phyloP scores from a whole-genome alignment of 305 asterid species.

The Ajuga reptans region DNA sequence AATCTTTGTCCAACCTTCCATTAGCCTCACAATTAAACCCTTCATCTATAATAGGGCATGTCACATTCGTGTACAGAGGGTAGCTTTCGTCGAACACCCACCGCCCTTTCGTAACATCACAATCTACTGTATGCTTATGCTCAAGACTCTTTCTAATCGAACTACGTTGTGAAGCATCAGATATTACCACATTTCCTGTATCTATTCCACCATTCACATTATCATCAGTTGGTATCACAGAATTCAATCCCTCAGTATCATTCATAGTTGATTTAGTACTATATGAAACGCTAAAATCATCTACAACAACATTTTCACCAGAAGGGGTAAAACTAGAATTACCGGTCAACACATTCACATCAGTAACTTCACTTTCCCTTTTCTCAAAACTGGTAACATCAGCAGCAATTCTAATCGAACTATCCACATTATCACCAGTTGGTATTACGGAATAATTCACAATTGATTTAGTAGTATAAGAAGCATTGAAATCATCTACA shows the following conservation, averaged over 20 bases:
- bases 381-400: constrained; percentile 21
- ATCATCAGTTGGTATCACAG: no score
- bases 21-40: constrained; percentile 76
- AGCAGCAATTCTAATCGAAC: constrained; percentile 12
- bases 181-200: background rate
- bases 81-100: constrained; percentile 76
- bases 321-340: constrained; percentile 22
- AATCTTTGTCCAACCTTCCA: constrained; percentile 65
- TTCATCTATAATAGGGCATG: constrained; percentile 85
- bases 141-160: constrained; percentile 11
- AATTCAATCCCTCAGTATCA: background rate
- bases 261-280: constrained; percentile 8
- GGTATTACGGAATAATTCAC: background rate
- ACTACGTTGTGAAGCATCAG: background rate
- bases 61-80: constrained; percentile 58
- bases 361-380: constrained; percentile 18
- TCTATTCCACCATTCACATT: constrained; percentile 15
- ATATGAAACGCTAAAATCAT: constrained; percentile 13
- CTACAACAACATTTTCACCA: constrained; percentile 14
- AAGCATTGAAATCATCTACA: constrained; percentile 16
- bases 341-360: constrained; percentile 16
- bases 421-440: background rate
- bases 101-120: constrained; percentile 66
- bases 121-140: constrained; percentile 23
- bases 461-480: constrained; percentile 11